phyloP scores from a whole-genome alignment of 495 filamentous ascomycete species.

The Cairneyella variabilis region DNA sequence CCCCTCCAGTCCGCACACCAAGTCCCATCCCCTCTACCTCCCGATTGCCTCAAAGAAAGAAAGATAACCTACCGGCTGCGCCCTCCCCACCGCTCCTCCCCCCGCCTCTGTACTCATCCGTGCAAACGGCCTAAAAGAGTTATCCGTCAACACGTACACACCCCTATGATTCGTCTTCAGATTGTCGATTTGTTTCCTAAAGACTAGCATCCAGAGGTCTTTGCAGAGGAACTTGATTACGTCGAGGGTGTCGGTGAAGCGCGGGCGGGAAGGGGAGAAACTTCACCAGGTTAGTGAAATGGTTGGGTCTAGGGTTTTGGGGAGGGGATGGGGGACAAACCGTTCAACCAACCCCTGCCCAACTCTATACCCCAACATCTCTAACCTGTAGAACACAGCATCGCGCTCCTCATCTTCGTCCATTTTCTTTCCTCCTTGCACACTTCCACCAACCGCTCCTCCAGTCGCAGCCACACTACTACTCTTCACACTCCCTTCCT shows the following conservation, averaged over 20 bases:
- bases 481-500: conserved; percentile 6
- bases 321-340: conserved; percentile 42
- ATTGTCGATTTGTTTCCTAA: conserved; percentile 96
- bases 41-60: neutral
- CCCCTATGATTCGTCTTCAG: conserved; percentile 97
- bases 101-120: conserved; percentile 79
- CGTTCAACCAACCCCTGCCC: conserved; percentile 90
- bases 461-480: neutral
- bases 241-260: conserved; percentile 82
- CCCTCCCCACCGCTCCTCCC: conserved; percentile 64
- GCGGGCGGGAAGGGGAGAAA: conserved; percentile 82
- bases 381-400: conserved; percentile 78
- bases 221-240: conserved; percentile 98
- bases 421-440: conserved; percentile 26
- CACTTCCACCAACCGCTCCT: conserved; percentile 2
- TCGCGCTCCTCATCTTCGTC: conserved; percentile 77
- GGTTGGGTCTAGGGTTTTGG: neutral
- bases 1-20: too few relatives aligned
- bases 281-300: conserved; percentile 38
- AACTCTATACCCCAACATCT: conserved; percentile 83
- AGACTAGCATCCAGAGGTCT: conserved; percentile 90
- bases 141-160: conserved; percentile 94
- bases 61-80: conserved; percentile 66
- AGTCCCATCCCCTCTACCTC: too few relatives aligned
- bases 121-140: conserved; percentile 80